Evolutionary conservation across 208 protist genomes (phyloP).

Genomic region (Leishmania aethiopica): DNA sequence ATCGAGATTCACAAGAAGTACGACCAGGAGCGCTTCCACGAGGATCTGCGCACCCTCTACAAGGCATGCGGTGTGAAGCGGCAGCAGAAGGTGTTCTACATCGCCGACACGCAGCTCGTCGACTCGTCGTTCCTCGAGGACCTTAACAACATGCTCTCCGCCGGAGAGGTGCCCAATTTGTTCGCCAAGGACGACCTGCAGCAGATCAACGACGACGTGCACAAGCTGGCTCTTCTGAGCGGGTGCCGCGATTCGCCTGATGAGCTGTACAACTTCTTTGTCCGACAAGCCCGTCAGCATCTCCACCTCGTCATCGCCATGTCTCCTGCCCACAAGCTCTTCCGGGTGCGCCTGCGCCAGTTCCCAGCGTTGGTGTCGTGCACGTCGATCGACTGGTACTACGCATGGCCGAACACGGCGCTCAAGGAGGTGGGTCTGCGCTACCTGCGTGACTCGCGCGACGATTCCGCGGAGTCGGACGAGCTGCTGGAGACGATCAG

Average conservation of each 20-base stretch:
- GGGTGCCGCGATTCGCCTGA: constrained; percentile 92
- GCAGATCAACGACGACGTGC: constrained; percentile 93
- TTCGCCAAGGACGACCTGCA: constrained; percentile 96
- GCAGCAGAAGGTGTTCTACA: constrained; percentile 97
- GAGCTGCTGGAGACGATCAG: constrained; percentile 80
- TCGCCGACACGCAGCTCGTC: constrained; percentile 98
- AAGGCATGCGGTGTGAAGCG: constrained; percentile 93
- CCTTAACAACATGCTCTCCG: constrained; percentile 98
- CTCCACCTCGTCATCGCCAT: constrained; percentile 98
- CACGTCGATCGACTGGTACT: constrained; percentile 99
- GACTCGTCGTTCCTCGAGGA: constrained; percentile 97
- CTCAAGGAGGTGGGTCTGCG: constrained; percentile 94
- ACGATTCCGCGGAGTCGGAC: constrained; percentile 82
- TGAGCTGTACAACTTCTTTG: constrained; percentile 96
- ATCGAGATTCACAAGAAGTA: constrained; percentile 98
- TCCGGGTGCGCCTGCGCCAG: constrained; percentile 96
- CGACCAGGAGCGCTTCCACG: constrained; percentile 95
- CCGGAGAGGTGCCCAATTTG: constrained; percentile 98
- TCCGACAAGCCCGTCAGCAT: constrained; percentile 94
- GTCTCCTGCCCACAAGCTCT: constrained; percentile 96
- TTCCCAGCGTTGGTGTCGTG: constrained; percentile 98
- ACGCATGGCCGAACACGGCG: constrained; percentile 97
- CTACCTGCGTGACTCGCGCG: constrained; percentile 83
- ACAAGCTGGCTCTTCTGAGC: constrained; percentile 84
- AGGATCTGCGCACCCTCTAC: constrained; percentile 97